Evolutionary conservation across 148 eudicot genomes (phyloP).

Genomic region (Chenopodium album): DNA sequence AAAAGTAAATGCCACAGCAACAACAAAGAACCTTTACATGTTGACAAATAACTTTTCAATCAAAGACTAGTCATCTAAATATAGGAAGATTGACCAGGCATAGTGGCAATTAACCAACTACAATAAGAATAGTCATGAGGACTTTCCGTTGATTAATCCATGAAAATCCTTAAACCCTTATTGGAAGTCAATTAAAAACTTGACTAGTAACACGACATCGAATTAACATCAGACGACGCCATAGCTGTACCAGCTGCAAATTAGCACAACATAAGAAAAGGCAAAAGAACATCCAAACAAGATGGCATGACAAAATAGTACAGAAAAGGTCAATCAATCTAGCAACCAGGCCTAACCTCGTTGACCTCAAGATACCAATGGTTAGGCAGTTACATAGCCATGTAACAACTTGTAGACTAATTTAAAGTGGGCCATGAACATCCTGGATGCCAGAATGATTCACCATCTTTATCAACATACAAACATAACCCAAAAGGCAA

Average conservation of each 20-base stretch:
- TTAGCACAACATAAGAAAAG: not conserved
- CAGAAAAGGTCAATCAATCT: slow-evolving; percentile 19
- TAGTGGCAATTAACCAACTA: not conserved
- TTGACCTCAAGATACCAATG: slow-evolving; percentile 33
- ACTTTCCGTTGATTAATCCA: slow-evolving; percentile 17
- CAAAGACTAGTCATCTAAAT: slow-evolving; percentile 16
- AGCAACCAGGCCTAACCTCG: slow-evolving; percentile 27
- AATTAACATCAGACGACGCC: not conserved
- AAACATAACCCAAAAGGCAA: slow-evolving; percentile 1
- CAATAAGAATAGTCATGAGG: slow-evolving; percentile 4
- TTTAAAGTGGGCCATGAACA: slow-evolving; percentile 21
- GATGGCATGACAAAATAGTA: slow-evolving; percentile 29
- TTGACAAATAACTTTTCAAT: slow-evolving; percentile 8
- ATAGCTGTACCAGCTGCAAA: slow-evolving; percentile 17
- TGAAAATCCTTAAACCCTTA: slow-evolving; percentile 7
- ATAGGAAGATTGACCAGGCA: slow-evolving; percentile 17
- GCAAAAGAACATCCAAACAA: slow-evolving; percentile 11
- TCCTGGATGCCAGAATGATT: slow-evolving; percentile 27
- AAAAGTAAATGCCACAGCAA: not conserved
- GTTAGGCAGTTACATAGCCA: slow-evolving; percentile 19
- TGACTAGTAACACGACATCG: not conserved
- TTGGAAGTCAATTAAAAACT: not conserved
- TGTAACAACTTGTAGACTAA: slow-evolving; percentile 1
- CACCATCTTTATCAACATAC: slow-evolving; percentile 25
- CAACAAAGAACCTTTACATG: slow-evolving; percentile 1